Base-by-base conservation (phyloP, 306 rosid species). In the Lathyrus sativus region DNA sequence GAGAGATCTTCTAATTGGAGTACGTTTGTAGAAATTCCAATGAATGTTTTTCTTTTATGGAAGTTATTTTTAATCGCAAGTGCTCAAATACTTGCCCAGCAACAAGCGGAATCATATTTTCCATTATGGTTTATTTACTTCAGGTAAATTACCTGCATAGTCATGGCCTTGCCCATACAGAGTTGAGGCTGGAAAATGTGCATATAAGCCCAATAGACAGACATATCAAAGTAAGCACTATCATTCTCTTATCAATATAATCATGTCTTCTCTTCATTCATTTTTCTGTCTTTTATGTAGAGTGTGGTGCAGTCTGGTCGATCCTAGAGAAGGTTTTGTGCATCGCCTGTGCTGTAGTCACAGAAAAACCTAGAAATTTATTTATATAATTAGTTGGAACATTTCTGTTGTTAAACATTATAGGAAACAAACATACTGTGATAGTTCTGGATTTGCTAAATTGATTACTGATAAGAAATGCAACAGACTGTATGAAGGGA, bases 1-100 rank as follows among this genome's bases (percentile, higher is more conserved):
- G 98, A 86, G 98, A 86, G 98, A 93, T 86, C 98, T 93, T 71
- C 86, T 93, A 62, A 93, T 93, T 53, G 98, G 98, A 72, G 98
- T 93, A 85, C 76, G 62, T 58, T 15, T 66, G 45, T 12, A 10
- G 10, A 28, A 24, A 46, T 35, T 17, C 2, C 26, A 62, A 67
- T 50, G n/a, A 19, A 13, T 65, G 9, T 28, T 76, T 44, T 44
- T 80, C 65, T 60, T 53, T 37, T 33, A 5, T 54, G 38, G 49
- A 46, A 41, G 29, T 35, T 38, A 24, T 43, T 28, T 73, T 70
- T 42, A 26, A 39, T 67, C 39, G 15, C 19, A 31, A 57, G 67
- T 74, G 39, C 56, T 38, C 9, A 22, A 31, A 41, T 53, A 53
- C 69, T 56, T 53, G 15, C 29, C 17, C 50, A 39, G 61, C 48